Percentiles rank a stretch among this genome's conserved stretches.
Conservation (phyloP, 805 yeast genomes). For the Schwanniomyces occidentalis region DNA sequence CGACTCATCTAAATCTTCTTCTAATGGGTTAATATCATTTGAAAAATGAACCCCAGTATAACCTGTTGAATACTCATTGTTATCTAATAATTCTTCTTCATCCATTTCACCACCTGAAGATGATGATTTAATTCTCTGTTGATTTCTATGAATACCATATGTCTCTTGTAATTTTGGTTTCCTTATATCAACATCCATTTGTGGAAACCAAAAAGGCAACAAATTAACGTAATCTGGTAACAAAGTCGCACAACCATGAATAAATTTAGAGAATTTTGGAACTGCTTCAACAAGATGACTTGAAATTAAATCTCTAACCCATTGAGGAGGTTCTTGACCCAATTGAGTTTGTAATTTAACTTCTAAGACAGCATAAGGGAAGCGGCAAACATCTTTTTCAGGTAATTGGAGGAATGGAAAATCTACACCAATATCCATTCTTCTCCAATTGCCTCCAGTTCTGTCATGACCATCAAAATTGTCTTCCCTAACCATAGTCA, state of each 20-base stretch:
- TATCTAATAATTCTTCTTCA: constrained; percentile 64
- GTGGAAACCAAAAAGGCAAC: constrained; percentile 97
- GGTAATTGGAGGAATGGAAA: constrained; percentile 89
- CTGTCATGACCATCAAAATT: constrained; percentile 91
- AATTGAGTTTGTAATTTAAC: constrained; percentile 96
- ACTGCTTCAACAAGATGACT: constrained; percentile 97
- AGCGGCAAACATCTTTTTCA: constrained; percentile 82
- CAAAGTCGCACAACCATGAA: constrained; percentile 94
- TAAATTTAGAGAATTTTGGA: constrained; percentile 95
- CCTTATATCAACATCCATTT: constrained; percentile 92
- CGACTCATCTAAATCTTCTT: constrained; percentile 50
- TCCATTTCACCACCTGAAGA: constrained; percentile 62
- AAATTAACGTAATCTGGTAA: constrained; percentile 79
- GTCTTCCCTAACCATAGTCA: constrained; percentile 97
- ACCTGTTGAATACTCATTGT: constrained; percentile 23
- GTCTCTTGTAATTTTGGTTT: constrained; percentile 69
- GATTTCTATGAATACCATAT: constrained; percentile 60
- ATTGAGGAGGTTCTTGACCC: constrained; percentile 98
- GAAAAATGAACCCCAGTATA: constrained; percentile 43
- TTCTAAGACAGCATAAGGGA: constrained; percentile 97
- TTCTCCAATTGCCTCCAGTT: constrained; percentile 93
- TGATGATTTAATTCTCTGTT: constrained; percentile 25
- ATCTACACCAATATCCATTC: constrained; percentile 97
- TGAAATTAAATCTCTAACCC: constrained; percentile 92
- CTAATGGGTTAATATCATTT: constrained; percentile 46